Evolutionary conservation across 495 filamentous ascomycete genomes (phyloP).

Genomic region (Penicillium lagena): DNA sequence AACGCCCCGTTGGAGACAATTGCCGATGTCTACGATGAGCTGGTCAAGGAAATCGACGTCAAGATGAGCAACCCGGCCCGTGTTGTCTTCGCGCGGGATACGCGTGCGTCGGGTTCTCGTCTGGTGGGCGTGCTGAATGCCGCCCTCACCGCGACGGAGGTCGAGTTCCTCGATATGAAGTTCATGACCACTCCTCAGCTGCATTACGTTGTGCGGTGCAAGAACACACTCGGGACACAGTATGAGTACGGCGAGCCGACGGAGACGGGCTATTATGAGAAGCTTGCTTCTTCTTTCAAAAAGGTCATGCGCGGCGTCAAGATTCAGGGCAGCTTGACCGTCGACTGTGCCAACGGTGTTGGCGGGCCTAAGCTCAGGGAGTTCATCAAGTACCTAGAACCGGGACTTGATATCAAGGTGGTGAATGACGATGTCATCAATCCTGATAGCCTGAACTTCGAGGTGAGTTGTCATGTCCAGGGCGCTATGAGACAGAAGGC

Average conservation of each 20-base stretch:
- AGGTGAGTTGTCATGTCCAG: slow-evolving; percentile 45
- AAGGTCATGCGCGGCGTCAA: slow-evolving; percentile 70
- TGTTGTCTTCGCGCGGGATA: slow-evolving; percentile 89
- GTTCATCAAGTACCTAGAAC: slow-evolving; percentile 75
- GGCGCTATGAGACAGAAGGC: neutral
- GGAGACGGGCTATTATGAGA: slow-evolving; percentile 91
- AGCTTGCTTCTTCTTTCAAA: slow-evolving; percentile 74
- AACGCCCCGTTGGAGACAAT: slow-evolving; percentile 74
- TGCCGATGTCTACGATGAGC: slow-evolving; percentile 63
- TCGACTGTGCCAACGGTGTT: slow-evolving; percentile 96
- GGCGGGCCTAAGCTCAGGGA: slow-evolving; percentile 87
- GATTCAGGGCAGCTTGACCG: slow-evolving; percentile 63
- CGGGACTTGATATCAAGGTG: slow-evolving; percentile 72
- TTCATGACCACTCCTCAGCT: slow-evolving; percentile 91
- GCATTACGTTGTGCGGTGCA: slow-evolving; percentile 91
- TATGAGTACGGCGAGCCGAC: slow-evolving; percentile 81
- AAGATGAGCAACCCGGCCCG: slow-evolving; percentile 62
- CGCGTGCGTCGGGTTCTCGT: slow-evolving; percentile 79
- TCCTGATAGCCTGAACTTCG: slow-evolving; percentile 79
- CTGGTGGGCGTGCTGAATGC: slow-evolving; percentile 72
- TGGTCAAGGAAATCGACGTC: slow-evolving; percentile 67
- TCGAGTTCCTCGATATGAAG: slow-evolving; percentile 73
- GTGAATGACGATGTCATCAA: slow-evolving; percentile 88
- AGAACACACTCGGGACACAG: slow-evolving; percentile 80
- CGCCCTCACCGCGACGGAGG: slow-evolving; percentile 66